phyloP scores from a whole-genome alignment of 371 early-diverging fungal species.

The Sporodiniella umbellata region DNA sequence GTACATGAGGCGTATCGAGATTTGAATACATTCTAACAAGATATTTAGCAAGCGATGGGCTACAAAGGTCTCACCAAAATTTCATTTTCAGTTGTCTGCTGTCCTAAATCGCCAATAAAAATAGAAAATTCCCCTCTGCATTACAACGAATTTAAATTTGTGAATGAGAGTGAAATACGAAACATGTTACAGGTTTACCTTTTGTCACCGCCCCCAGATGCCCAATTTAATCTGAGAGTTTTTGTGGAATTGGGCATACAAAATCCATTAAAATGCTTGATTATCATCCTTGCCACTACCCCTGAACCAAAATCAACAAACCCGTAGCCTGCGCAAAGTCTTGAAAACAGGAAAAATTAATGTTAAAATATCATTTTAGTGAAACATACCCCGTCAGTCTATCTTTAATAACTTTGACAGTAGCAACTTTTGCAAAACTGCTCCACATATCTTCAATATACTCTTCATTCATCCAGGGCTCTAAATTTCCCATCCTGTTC shows the following conservation, averaged over 20 bases:
- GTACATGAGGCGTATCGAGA: slow-evolving; percentile 59
- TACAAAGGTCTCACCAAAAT: slow-evolving; percentile 49
- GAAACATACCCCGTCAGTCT: slow-evolving; percentile 59
- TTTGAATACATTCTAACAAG: slow-evolving; percentile 44
- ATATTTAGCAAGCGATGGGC: neutral
- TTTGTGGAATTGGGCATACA: slow-evolving; percentile 73
- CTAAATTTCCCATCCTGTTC: slow-evolving; percentile 73
- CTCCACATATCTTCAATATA: slow-evolving; percentile 68
- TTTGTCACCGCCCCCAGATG: slow-evolving; percentile 63
- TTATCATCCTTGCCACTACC: slow-evolving; percentile 58
- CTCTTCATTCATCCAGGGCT: slow-evolving; percentile 78
- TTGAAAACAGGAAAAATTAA: slow-evolving; percentile 10
- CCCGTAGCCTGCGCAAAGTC: slow-evolving; percentile 61
- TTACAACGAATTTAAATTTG: slow-evolving; percentile 5
- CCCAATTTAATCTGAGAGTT: slow-evolving; percentile 86
- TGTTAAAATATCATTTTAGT: neutral
- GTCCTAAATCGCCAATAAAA: slow-evolving; percentile 76
- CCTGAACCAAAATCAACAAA: slow-evolving; percentile 65
- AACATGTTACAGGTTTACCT: slow-evolving; percentile 12
- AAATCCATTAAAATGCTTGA: slow-evolving; percentile 66
- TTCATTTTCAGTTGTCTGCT: slow-evolving; percentile 61
- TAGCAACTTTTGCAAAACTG: slow-evolving; percentile 56
- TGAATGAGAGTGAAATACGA: neutral
- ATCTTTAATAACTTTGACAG: slow-evolving; percentile 86
- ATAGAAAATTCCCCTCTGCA: slow-evolving; percentile 62